Base-by-base conservation (phyloP, 495 filamentous ascomycete genomes). In the Penicillium salamii region DNA sequence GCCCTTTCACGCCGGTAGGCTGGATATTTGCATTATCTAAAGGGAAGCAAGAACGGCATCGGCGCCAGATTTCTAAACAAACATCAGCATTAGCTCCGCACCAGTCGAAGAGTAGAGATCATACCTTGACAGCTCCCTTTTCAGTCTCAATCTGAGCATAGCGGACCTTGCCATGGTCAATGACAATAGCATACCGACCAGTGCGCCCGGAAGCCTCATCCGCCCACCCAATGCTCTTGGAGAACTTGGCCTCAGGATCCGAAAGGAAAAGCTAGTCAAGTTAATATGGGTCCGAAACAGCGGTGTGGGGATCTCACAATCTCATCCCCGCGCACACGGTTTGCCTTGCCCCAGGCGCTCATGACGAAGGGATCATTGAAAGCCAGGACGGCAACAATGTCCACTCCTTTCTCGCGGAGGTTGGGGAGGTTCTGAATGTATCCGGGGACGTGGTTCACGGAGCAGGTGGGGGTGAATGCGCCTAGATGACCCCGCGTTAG, bases 311-410 rank as follows among this genome's bases (percentile, higher is more conserved):
- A 5, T 46, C 83, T 58, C 66, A 91, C 88, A 53, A 93, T 88
- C 31, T 83, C 80, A 37, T 76, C 61, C n/a, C 90, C 82, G 55
- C 83, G 87, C 52, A 95, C 77, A 20, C 79, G 74, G 66, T 96
- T 95, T 21, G 89, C 92, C 78, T 96, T 96, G 57, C 85, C 88
- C 92, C 92, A 97, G 12, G 91, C 91, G 54, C 82, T 83, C 89
- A 95, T 95, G 46, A 97, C 91, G 61, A 81, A 95, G 12, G 84
- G 76, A 70, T 96, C 91, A 57, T 97, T 96, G 75, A 73, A 89
- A 17, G 90, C 88, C 58, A 95, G 82, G 47, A 92, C 84, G 14
- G 88, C 78, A 38, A 96, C 81, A 42, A 89, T 63, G 67, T 96
- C 88, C 18, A 96, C 89, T 23, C 89, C 91, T 77, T 91, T 92